Conservation (phyloP, 2,329 filamentous ascomycete species). For the Cladosporium sp. region DNA sequence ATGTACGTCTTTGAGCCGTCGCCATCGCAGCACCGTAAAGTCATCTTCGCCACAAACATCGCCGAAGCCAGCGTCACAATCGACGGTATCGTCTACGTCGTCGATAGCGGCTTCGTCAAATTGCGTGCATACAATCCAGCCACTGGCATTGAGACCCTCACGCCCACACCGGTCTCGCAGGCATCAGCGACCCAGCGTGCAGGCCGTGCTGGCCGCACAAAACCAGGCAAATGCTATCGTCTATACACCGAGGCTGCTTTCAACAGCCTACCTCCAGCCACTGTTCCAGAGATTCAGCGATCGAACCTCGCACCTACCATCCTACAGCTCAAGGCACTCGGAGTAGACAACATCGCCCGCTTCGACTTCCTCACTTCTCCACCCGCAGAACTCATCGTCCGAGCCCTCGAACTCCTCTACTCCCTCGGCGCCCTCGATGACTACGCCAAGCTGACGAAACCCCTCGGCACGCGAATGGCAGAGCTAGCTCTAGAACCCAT, state of each 20-base stretch:
- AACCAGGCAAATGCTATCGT: slow-evolving; percentile 87
- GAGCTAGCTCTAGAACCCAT: slow-evolving; percentile 91
- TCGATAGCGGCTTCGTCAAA: slow-evolving; percentile 90
- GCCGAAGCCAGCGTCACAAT: slow-evolving; percentile 95
- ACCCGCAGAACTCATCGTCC: slow-evolving; percentile 76
- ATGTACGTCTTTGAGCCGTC: slow-evolving; percentile 90
- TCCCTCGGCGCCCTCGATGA: slow-evolving; percentile 82
- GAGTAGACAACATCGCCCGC: slow-evolving; percentile 87
- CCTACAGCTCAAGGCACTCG: slow-evolving; percentile 87
- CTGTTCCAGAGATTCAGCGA: slow-evolving; percentile 84
- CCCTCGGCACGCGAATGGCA: slow-evolving; percentile 86
- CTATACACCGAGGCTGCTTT: slow-evolving; percentile 80
- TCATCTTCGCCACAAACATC: slow-evolving; percentile 92
- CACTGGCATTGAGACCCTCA: slow-evolving; percentile 84
- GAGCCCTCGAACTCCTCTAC: slow-evolving; percentile 82
- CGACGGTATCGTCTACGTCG: slow-evolving; percentile 82
- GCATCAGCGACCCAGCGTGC: slow-evolving; percentile 89
- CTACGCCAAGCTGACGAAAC: slow-evolving; percentile 84
- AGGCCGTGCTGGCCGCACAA: slow-evolving; percentile 83
- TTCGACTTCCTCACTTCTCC: slow-evolving; percentile 88
- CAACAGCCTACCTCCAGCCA: slow-evolving; percentile 62
- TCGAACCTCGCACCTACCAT: slow-evolving; percentile 85
- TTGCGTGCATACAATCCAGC: slow-evolving; percentile 77
- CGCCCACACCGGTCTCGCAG: slow-evolving; percentile 76
- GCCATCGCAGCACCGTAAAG: slow-evolving; percentile 77